These are phyloP conservation scores for Closterium sp. DNA, from an alignment of 139 green algal species.

Conservation along the genomic window DNA sequence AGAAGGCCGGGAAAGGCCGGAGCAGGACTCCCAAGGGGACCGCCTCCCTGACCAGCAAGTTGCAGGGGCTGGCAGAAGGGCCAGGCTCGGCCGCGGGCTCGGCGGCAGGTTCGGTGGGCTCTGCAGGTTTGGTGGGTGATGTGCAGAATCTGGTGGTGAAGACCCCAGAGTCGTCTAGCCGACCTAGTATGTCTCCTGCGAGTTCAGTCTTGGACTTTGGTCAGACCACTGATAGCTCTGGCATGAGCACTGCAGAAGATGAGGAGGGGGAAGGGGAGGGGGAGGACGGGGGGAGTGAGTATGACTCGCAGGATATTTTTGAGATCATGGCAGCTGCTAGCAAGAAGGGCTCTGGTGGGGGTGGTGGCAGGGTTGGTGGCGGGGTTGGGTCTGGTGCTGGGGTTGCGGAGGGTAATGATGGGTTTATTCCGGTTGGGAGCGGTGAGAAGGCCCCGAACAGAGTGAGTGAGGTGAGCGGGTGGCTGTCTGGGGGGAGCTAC, in stretches of 20 bases:
- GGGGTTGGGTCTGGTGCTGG: background rate
- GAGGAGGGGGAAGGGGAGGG: background rate
- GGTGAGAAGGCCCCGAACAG: background rate
- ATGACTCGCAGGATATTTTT: constrained; percentile 27
- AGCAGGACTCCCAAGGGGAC: background rate
- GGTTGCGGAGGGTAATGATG: background rate
- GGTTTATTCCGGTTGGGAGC: background rate
- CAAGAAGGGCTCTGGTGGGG: background rate
- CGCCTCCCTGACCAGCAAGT: background rate
- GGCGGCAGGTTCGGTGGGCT: background rate
- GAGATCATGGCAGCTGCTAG: constrained; percentile 34
- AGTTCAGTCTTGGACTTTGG: background rate
- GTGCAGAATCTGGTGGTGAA: background rate
- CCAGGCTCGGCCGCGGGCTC: background rate
- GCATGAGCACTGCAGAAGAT: background rate
- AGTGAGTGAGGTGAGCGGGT: background rate
- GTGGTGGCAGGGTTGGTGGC: background rate
- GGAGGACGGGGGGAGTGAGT: background rate
- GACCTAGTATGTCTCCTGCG: background rate
- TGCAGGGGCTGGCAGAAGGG: background rate
- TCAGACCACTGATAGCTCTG: background rate
- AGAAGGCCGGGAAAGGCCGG: background rate
- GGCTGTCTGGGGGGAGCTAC: background rate
- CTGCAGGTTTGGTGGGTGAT: background rate
- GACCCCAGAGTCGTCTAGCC: background rate